Percentiles rank a stretch among this genome's conserved stretches.
phyloP scores from a whole-genome alignment of 164 flowering plant genomes.

The Vitis amurensis region DNA sequence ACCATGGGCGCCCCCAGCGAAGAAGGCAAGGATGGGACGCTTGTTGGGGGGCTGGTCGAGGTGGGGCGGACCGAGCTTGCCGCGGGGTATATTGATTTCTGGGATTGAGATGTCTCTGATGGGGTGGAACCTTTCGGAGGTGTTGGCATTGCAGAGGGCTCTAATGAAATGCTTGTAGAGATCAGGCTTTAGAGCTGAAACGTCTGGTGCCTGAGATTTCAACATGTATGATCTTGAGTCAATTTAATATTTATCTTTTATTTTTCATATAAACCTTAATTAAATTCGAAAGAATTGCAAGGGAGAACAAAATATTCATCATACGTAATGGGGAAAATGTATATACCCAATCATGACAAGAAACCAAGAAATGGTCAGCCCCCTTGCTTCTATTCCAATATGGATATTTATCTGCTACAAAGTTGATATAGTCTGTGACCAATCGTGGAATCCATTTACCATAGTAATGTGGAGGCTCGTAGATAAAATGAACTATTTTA shows the following conservation, averaged over 20 bases:
- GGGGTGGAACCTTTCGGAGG: conserved; percentile 29
- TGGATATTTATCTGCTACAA: conserved; percentile 1
- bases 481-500: background rate
- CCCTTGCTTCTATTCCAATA: conserved; percentile 10
- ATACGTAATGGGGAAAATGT: background rate
- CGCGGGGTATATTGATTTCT: conserved; percentile 13
- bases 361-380: conserved; percentile 12
- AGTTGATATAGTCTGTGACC: background rate
- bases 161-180: conserved; percentile 20
- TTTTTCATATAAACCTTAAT: no score
- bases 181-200: conserved; percentile 6
- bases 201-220: conserved; percentile 12
- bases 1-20: conserved; percentile 51
- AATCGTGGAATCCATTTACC: background rate
- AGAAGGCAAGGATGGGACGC: conserved; percentile 46
- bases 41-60: conserved; percentile 8
- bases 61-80: background rate
- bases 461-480: background rate
- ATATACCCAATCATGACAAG: conserved; percentile 16
- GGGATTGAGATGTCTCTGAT: conserved; percentile 21
- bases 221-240: no score
- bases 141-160: conserved; percentile 36
- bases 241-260: no score
- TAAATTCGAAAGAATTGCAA: no score
- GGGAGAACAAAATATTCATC: no score